Evolutionary conservation across 1,139 yeast species (phyloP).

Genomic region (Pichia terricola): DNA sequence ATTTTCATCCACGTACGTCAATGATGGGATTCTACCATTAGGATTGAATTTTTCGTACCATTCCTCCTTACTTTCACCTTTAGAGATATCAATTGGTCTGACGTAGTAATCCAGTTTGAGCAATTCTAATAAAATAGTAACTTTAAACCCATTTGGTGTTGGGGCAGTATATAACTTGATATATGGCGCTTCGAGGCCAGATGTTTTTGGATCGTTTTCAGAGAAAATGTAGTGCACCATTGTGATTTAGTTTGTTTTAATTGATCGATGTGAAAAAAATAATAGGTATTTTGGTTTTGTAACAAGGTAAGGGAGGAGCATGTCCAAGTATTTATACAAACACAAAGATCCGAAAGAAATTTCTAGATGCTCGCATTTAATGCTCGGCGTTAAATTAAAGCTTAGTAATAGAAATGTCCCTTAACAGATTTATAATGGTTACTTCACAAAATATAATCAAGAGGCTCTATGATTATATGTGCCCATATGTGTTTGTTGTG

Average conservation of each 20-base stretch:
- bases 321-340: too few relatives aligned
- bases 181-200: constrained; percentile 25
- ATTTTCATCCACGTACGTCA: constrained; percentile 36
- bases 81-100: constrained; percentile 30
- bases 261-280: too few relatives aligned
- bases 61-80: constrained; percentile 36
- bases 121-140: constrained; percentile 39
- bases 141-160: constrained; percentile 53
- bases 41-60: constrained; percentile 50
- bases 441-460: too few relatives aligned
- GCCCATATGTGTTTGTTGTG: too few relatives aligned
- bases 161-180: constrained; percentile 35
- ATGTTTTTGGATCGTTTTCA: constrained; percentile 27
- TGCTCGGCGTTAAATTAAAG: too few relatives aligned
- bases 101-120: constrained; percentile 39
- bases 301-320: too few relatives aligned
- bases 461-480: too few relatives aligned
- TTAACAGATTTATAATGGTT: too few relatives aligned
- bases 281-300: too few relatives aligned
- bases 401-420: too few relatives aligned
- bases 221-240: constrained; percentile 22
- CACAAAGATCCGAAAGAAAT: neutral
- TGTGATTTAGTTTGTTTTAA: neutral
- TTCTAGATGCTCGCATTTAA: too few relatives aligned
- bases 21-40: constrained; percentile 54